Base-by-base conservation (phyloP, 2,329 filamentous ascomycete species). In the Fonsecaea pedrosoi region DNA sequence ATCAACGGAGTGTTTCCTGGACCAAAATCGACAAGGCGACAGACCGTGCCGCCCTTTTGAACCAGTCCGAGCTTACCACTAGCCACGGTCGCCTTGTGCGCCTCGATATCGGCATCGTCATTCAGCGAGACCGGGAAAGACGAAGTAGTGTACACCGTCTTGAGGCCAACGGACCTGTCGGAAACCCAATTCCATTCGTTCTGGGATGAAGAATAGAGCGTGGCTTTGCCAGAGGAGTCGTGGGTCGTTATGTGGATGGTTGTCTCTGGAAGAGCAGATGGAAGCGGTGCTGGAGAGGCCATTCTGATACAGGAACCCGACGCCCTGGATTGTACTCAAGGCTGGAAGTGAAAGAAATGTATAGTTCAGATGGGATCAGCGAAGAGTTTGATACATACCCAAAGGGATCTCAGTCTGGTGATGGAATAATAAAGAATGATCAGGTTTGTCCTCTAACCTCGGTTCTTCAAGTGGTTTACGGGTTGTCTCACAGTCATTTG, bases 11-110 rank as follows among this genome's bases (percentile, higher is more conserved):
- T 72, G 32, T 77, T 76, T 2, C 74, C 75, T 0, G 83, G 83
- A 0, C 75, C 75, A 70, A 85, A 82, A 69, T 85, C 82, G 35
- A 85, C 82, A 13, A 67, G 40, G 7, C 65, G 65, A 53, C 60
- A 64, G 12, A 64, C 65, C 7, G 65, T 67, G 1, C 65, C 60
- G 48, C 48, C 48, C 18, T 54, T 54, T 48, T 67, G 53, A 21
- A 67, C 65, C 1, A 67, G 54, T 13, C 54, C 60, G 12, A 67
- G 42, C 21, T 60, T 54, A 37, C 64, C 58, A 12, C 62, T 65
- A 7, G 65, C 35, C 45, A 67, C 56, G 18, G 53, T 62, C 37
- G 54, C 60, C 18, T 56, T 54, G 61, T 64, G 65, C 6, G 54
- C 35, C 30, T 60, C 48, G 30, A 67, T 59, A 18, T 67, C 65